phyloP scores from a whole-genome alignment of 2,329 filamentous ascomycete species.

The Periconia sp. region DNA sequence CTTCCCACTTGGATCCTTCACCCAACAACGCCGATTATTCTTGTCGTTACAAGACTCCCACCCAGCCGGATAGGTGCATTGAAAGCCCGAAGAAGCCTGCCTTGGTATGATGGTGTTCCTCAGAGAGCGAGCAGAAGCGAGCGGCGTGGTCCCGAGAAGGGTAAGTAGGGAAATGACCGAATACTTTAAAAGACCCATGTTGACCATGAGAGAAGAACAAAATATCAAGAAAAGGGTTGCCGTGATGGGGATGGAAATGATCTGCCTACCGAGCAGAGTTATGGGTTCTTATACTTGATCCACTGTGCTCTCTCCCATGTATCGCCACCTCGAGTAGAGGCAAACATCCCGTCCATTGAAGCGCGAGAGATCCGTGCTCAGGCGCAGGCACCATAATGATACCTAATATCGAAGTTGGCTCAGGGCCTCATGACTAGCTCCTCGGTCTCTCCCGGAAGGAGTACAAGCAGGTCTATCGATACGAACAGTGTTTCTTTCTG shows the following conservation, averaged over 20 bases:
- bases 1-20: slow-evolving; percentile 21
- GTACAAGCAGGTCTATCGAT: too few species aligned
- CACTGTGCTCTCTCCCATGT: neutral
- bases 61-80: slow-evolving; percentile 25
- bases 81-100: slow-evolving; percentile 19
- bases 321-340: too few species aligned
- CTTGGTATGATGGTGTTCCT: slow-evolving; percentile 14
- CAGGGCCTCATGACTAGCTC: too few species aligned
- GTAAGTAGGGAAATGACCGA: slow-evolving; percentile 14
- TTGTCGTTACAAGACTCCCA: slow-evolving; percentile 27
- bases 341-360: too few species aligned
- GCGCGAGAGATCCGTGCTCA: too few species aligned
- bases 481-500: too few species aligned
- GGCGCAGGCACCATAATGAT: too few species aligned
- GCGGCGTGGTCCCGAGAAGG: slow-evolving; percentile 9
- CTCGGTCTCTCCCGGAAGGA: too few species aligned
- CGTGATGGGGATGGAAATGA: neutral
- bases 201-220: slow-evolving; percentile 1
- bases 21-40: slow-evolving; percentile 30
- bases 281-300: neutral
- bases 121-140: slow-evolving; percentile 16
- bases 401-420: too few species aligned
- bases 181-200: slow-evolving; percentile 17
- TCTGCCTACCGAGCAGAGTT: neutral
- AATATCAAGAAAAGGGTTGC: neutral